phyloP scores from a whole-genome alignment of 106 monocot species.

The Dendrobium chrysotoxum region DNA sequence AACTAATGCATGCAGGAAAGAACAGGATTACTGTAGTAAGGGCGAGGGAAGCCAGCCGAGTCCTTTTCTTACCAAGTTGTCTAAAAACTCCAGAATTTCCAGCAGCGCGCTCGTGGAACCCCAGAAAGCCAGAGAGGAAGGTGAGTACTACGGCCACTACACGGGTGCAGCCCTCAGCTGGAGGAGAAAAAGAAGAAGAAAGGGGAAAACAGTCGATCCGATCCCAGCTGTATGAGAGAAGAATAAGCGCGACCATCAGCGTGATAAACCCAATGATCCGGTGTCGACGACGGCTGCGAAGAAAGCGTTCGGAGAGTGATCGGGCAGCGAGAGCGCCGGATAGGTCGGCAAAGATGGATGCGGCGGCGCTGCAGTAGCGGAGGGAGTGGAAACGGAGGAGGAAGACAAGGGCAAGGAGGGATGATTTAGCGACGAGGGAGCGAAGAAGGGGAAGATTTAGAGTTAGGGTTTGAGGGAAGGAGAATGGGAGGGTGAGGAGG shows the following conservation, averaged over 20 bases:
- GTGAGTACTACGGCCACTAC: conserved; percentile 45
- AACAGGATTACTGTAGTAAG: conserved; percentile 54
- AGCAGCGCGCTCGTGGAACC: conserved; percentile 39
- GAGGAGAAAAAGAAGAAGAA: neutral
- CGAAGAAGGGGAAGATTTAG: conserved; percentile 23
- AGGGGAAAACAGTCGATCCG: conserved; percentile 25
- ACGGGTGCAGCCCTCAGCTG: conserved; percentile 32
- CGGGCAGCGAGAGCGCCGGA: conserved; percentile 26
- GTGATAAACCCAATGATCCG: conserved; percentile 27
- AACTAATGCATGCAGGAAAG: conserved; percentile 41
- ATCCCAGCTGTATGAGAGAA: conserved; percentile 43
- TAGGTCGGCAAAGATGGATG: conserved; percentile 14
- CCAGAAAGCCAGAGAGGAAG: conserved; percentile 62
- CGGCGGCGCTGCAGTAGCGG: conserved; percentile 12
- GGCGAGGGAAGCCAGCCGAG: conserved; percentile 39
- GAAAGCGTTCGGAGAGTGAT: conserved; percentile 28
- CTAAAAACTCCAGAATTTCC: conserved; percentile 33
- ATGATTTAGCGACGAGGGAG: conserved; percentile 23
- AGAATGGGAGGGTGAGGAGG: conserved; percentile 3
- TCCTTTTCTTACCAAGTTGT: conserved; percentile 40
- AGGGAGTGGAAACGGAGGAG: conserved; percentile 13
- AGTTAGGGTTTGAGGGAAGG: conserved; percentile 9
- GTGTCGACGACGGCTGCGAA: conserved; percentile 28
- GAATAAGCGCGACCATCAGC: conserved; percentile 22
- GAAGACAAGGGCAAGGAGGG: conserved; percentile 10